Evolutionary conservation across 768 basidiomycete genomes (phyloP), one percentile per base, ranked within the genome.

Genomic region (Pisolithus orientalis): DNA sequence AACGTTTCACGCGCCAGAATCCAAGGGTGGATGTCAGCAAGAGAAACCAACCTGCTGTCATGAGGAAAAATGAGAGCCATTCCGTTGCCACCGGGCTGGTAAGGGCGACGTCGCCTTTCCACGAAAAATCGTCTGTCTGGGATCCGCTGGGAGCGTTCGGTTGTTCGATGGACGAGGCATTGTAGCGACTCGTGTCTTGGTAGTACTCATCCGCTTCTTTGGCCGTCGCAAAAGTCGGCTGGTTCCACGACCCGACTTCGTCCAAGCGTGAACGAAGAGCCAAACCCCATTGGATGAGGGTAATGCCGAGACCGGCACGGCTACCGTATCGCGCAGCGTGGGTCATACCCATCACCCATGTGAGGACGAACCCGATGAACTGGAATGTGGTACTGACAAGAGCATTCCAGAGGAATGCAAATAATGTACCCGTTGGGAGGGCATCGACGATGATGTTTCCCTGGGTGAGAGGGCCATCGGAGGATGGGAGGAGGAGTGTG

Each of bases 371-470:
- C 34, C 87, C 95, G 61, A 97, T 84, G 61, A 97, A 95, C 72
- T 97, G 95, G 87, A 99, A 99, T 24, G 92, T 93, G 51, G 94
- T 79, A 52, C 92, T 94, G 54, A 98, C 85, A 53, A 97, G 85
- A 64, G 90, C 78, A 64, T 91, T 93, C 92, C 90, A 97, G 39
- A 89, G 78, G 74, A 93, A 94, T 11, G 83, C 83, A 67, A 95
- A 94, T 31, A 94, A 61, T 10, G 84, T 80, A 21, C 87, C 88
- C 6, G 85, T 87, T 39, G 87, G 89, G 49, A 98, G 80, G 11
- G 84, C 84, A 59, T 97, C 95, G 63, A 98, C 84, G 60, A 95
- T 82, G 72, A 96, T 84, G 59, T 94, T 86, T 37, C 92, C 86
- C 43, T 66, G 66, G 5, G 59, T 54, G 47, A 56, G 57, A 56